Evolutionary conservation across 2,329 filamentous ascomycete genomes (phyloP).

Genomic region (Huntiella bhutanensis): DNA sequence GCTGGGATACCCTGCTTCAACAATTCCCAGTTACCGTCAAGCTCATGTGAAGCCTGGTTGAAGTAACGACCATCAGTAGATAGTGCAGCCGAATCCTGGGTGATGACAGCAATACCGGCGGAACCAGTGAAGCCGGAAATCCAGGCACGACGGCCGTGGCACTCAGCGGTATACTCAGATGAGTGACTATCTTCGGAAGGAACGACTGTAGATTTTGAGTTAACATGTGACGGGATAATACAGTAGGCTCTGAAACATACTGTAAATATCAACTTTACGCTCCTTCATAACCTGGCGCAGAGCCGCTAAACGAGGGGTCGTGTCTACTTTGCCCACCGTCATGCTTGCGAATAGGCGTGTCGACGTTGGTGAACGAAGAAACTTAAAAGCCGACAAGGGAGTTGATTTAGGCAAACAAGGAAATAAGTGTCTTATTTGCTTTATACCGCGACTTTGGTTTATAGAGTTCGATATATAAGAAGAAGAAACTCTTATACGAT

Average conservation of each 20-base stretch:
- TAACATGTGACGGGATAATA: conserved; percentile 20
- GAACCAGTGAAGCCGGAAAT: conserved; percentile 93
- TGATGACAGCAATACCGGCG: conserved; percentile 79
- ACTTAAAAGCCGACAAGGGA: background rate
- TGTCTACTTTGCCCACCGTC: conserved; percentile 25
- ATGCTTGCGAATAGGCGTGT: conserved; percentile 13
- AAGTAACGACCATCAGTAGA: conserved; percentile 96
- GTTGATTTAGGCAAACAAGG: too few species aligned
- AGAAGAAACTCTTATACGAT: too few species aligned
- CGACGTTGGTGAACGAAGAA: background rate
- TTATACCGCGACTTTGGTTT: too few species aligned
- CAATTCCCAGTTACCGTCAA: conserved; percentile 79
- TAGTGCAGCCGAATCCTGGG: conserved; percentile 66
- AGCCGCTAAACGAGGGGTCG: conserved; percentile 52
- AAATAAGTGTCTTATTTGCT: too few species aligned
- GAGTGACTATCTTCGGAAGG: conserved; percentile 95
- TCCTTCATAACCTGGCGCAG: conserved; percentile 76
- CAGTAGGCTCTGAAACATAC: conserved; percentile 31
- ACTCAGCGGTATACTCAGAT: conserved; percentile 95
- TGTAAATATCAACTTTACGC: conserved; percentile 76
- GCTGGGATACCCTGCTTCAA: conserved; percentile 87
- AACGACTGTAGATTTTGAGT: conserved; percentile 41
- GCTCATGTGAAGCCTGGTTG: conserved; percentile 81
- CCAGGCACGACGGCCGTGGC: conserved; percentile 75
- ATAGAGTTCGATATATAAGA: too few species aligned